A percentile compares a stretch with the other conserved stretches of the same genome.
These are phyloP conservation scores for Phytopythium chamaehyphon DNA, from an alignment of 352 stramenopile species.

Conservation along the genomic window DNA sequence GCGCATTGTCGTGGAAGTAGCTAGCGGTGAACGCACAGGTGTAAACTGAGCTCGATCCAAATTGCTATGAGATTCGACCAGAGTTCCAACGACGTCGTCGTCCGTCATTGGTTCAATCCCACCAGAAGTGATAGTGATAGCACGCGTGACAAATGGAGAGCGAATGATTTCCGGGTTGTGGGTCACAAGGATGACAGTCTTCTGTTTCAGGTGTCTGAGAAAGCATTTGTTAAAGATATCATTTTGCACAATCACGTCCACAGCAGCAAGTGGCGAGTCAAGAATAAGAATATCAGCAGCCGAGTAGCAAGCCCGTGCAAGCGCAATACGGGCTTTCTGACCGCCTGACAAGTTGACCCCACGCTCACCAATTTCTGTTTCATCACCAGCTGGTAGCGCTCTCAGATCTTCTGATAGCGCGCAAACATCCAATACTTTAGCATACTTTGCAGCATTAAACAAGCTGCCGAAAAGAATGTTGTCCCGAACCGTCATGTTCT, in stretches of 20 bases:
- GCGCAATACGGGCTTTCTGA: conserved; percentile 52
- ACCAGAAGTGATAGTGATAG: conserved; percentile 21
- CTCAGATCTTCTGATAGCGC: conserved; percentile 64
- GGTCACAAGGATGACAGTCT: conserved; percentile 54
- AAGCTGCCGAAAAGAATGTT: conserved; percentile 93
- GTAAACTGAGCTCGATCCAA: conserved; percentile 7
- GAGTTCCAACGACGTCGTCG: background rate
- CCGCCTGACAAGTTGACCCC: conserved; percentile 60
- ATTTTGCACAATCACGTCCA: conserved; percentile 61
- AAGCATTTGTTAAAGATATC: conserved; percentile 78
- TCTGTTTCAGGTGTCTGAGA: conserved; percentile 35
- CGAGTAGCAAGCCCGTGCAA: conserved; percentile 62
- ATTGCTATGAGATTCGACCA: conserved; percentile 16
- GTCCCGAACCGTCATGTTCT: conserved; percentile 64
- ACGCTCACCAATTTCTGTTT: conserved; percentile 64
- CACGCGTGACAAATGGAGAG: conserved; percentile 18
- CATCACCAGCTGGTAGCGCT: conserved; percentile 61
- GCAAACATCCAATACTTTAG: conserved; percentile 55
- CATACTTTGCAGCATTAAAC: conserved; percentile 51
- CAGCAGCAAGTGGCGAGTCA: conserved; percentile 37
- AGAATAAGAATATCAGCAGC: conserved; percentile 40
- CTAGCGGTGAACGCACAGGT: conserved; percentile 14
- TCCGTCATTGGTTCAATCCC: background rate
- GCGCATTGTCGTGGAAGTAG: conserved; percentile 6
- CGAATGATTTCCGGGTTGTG: conserved; percentile 49